A percentile compares a stretch with the other conserved stretches of the same genome.
Evolutionary conservation across 2,329 filamentous ascomycete genomes (phyloP).

Genomic region (Setomelanomma holmii): DNA sequence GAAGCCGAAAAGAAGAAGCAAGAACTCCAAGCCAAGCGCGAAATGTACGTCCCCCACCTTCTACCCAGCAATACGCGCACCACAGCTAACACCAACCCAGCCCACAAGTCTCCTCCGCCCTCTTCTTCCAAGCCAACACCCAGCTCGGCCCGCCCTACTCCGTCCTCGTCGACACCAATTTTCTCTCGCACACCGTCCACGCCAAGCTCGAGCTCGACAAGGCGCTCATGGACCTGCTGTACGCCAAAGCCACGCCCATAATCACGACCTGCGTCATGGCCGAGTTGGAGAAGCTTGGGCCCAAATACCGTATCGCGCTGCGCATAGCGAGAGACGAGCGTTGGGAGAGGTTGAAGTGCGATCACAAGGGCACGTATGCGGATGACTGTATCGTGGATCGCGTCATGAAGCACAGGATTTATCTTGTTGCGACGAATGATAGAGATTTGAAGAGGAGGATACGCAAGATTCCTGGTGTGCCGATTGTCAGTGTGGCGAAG

Average conservation of each 20-base stretch:
- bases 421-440: slow-evolving; percentile 60
- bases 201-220: slow-evolving; percentile 87
- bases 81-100: slow-evolving; percentile 42
- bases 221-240: slow-evolving; percentile 91
- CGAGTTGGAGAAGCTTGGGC: slow-evolving; percentile 86
- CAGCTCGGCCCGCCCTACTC: slow-evolving; percentile 84
- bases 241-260: slow-evolving; percentile 87
- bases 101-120: slow-evolving; percentile 75
- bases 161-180: slow-evolving; percentile 62
- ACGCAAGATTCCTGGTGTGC: slow-evolving; percentile 80
- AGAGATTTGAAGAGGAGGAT: slow-evolving; percentile 74
- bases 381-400: slow-evolving; percentile 67
- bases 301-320: slow-evolving; percentile 84
- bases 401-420: slow-evolving; percentile 56
- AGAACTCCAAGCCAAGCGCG: slow-evolving; percentile 71
- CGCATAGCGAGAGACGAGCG: slow-evolving; percentile 87
- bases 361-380: slow-evolving; percentile 87
- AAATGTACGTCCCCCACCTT: slow-evolving; percentile 62
- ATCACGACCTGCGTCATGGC: slow-evolving; percentile 80
- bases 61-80: neutral
- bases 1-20: slow-evolving; percentile 65
- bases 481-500: slow-evolving; percentile 80
- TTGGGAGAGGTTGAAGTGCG: slow-evolving; percentile 84
- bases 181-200: slow-evolving; percentile 76
- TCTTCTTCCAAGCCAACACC: slow-evolving; percentile 68